A percentile compares a stretch with the other conserved stretches of the same genome.
phyloP scores from a whole-genome alignment of 768 basidiomycete species.

The Kwoniella dendrophila region DNA sequence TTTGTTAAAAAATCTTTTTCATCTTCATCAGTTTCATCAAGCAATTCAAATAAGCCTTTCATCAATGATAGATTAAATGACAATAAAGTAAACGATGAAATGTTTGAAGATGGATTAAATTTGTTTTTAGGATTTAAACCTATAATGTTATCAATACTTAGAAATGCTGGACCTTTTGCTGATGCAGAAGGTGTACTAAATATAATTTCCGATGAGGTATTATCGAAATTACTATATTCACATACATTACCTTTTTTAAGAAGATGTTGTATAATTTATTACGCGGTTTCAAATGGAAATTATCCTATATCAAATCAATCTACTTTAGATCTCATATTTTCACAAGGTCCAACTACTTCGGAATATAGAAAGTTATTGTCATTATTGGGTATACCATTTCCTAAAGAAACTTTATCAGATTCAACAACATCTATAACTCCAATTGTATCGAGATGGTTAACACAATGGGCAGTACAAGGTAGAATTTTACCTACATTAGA shows the following conservation, averaged over 20 bases:
- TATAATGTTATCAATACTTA: slow-evolving; percentile 41
- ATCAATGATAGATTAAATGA: too few species aligned
- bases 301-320: slow-evolving; percentile 33
- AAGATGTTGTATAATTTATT: slow-evolving; percentile 78
- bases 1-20: slow-evolving; percentile 39
- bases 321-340: slow-evolving; percentile 49
- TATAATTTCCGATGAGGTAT: slow-evolving; percentile 70
- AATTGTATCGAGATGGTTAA: slow-evolving; percentile 81
- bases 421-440: slow-evolving; percentile 41
- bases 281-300: slow-evolving; percentile 61
- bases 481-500: slow-evolving; percentile 75
- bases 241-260: slow-evolving; percentile 92
- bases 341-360: slow-evolving; percentile 49
- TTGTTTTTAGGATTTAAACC: slow-evolving; percentile 73
- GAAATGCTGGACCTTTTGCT: slow-evolving; percentile 39
- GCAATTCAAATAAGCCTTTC: slow-evolving; percentile 45
- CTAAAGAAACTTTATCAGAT: slow-evolving; percentile 61
- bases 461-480: slow-evolving; percentile 80
- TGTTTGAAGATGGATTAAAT: slow-evolving; percentile 64
- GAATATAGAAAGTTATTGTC: slow-evolving; percentile 79
- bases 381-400: slow-evolving; percentile 75
- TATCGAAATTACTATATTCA: slow-evolving; percentile 81
- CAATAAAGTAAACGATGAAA: slow-evolving; percentile 60
- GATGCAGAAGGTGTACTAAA: slow-evolving; percentile 60
- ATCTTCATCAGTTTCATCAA: slow-evolving; percentile 6